Base-by-base conservation (phyloP, 2,329 filamentous ascomycete species). In the Pseudopithomyces chartarum region DNA sequence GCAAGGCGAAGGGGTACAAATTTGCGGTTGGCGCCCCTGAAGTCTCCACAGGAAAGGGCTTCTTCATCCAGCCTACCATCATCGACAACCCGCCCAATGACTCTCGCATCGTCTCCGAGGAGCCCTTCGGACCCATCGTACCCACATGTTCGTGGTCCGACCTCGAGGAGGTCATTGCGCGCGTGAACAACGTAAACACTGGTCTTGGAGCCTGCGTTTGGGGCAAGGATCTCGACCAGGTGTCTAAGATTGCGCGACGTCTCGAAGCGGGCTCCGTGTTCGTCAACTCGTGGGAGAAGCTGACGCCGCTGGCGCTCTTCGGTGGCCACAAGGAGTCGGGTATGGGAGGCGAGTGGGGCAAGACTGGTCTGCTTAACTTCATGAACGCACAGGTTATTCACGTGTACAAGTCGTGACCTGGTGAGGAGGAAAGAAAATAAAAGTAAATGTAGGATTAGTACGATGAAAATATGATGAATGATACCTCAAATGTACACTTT, bases 301-400 rank as follows among this genome's bases (percentile, higher is more conserved):
- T 77, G 0, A 79, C 76, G 3, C 78, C 81, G 0, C 73, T 78
- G 61, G 81, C 80, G 4, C 71, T 77, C 63, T 93, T 93, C 64
- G 88, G 89, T 52, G 91, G 92, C 0, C 91, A 85, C 81, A 94
- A 93, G 79, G 85, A 92, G 78, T 86, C 81, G 23, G 91, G 91
- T 59, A 90, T 92, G 55, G 91, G 91, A 43, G 86, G 90, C 55
- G 91, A 96, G 75, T 80, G 78, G 78, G 72, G 72, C 45, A 74
- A 64, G 60, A 73, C 71, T 33, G 79, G 80, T 48, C 65, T 81
- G 53, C 73, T 81, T 57, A 74, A 78, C 6, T 81, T 79, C 66
- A 79, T 76, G 72, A 82, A 81, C 62, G 73, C 78, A 15, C 79
- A 78, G 49, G 79, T 79, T 23, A 74, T 80, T 33, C 79, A 81